Percentiles rank a stretch among this genome's conserved stretches.
Conservation (phyloP, 495 filamentous ascomycete genomes). For the Friedmanniomyces simplex region DNA sequence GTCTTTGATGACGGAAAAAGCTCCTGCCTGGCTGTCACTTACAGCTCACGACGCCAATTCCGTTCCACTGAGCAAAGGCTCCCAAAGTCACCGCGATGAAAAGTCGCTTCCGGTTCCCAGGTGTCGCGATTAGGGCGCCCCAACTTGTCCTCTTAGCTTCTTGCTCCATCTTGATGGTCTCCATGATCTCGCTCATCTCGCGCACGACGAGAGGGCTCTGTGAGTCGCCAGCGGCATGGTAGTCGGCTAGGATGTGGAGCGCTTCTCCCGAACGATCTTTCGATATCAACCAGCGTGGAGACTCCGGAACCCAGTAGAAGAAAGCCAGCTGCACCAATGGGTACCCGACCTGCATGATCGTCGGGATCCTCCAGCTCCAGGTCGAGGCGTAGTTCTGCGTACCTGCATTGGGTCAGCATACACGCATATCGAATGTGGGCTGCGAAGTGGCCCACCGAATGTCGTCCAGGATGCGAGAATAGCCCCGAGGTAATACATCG, state of each 20-base stretch:
- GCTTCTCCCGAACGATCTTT: background rate
- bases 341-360: constrained; percentile 12
- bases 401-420: background rate
- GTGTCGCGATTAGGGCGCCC: constrained; percentile 3
- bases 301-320: constrained; percentile 7
- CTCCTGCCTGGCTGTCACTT: too few relatives aligned
- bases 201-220: constrained; percentile 49
- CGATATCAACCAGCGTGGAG: constrained; percentile 7
- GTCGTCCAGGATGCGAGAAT: constrained; percentile 18
- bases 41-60: constrained; percentile 11
- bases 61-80: constrained; percentile 36
- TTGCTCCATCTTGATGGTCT: constrained; percentile 10
- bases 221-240: constrained; percentile 46
- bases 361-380: constrained; percentile 18
- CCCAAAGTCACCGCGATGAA: constrained; percentile 4
- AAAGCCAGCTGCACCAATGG: constrained; percentile 2
- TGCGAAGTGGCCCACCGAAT: background rate
- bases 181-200: constrained; percentile 35
- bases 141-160: constrained; percentile 6
- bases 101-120: constrained; percentile 3
- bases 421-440: background rate
- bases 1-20: too few relatives aligned
- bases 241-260: constrained; percentile 9
- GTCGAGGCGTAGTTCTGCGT: background rate
- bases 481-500: constrained; percentile 17